These are phyloP conservation scores for Moringa oleifera DNA, from an alignment of 345 rosid species.

Conservation along the genomic window DNA sequence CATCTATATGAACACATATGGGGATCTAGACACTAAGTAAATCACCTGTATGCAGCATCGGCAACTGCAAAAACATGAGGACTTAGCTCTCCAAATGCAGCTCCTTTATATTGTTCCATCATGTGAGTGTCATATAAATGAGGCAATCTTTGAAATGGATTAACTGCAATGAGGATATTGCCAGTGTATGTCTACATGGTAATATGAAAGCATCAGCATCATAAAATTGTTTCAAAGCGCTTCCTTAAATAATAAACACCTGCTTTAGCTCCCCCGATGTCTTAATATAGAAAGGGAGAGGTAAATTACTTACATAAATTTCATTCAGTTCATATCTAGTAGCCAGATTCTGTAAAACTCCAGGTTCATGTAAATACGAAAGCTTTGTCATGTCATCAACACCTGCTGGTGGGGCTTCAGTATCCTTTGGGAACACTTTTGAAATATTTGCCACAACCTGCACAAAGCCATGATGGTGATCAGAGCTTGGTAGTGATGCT, in stretches of 20 bases:
- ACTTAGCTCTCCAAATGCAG: constrained; percentile 75
- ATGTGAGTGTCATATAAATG: constrained; percentile 86
- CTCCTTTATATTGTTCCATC: constrained; percentile 93
- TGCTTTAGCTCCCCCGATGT: constrained; percentile 11
- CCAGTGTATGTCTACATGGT: constrained; percentile 81
- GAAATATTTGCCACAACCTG: constrained; percentile 67
- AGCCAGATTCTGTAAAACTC: constrained; percentile 70
- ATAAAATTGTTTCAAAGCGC: constrained; percentile 15
- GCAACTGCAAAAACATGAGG: constrained; percentile 97
- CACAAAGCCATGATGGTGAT: neutral
- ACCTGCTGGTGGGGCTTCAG: constrained; percentile 85
- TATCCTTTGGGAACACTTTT: constrained; percentile 67
- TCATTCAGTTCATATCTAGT: constrained; percentile 85
- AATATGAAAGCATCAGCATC: constrained; percentile 16
- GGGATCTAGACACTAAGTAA: neutral
- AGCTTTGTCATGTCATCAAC: constrained; percentile 96
- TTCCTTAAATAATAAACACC: neutral
- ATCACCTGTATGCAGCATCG: constrained; percentile 82
- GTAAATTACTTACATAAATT: constrained; percentile 57
- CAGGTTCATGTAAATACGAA: constrained; percentile 92
- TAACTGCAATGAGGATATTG: constrained; percentile 79
- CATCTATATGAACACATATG: constrained; percentile 14
- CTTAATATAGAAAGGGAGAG: constrained; percentile 7
- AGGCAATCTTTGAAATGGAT: constrained; percentile 92
- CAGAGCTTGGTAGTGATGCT: neutral